A percentile compares a stretch with the other conserved stretches of the same genome.
Evolutionary conservation across 306 rosid species (phyloP).

Genomic region (Senna tora): DNA sequence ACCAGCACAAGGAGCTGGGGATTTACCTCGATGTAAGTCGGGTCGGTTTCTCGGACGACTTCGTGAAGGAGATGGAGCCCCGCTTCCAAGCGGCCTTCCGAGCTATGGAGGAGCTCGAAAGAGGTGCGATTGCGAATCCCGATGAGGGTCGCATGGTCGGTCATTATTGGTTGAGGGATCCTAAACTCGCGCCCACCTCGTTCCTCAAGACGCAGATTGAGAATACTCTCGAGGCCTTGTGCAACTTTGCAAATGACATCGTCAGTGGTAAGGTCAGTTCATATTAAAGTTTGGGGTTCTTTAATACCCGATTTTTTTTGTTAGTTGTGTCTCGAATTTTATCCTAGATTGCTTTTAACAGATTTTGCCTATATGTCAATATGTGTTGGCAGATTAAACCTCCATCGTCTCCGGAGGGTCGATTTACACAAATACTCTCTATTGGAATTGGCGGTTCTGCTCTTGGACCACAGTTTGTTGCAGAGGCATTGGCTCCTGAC

Average conservation of each 20-base stretch:
- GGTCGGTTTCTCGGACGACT: slow-evolving; percentile 90
- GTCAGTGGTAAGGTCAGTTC: slow-evolving; percentile 89
- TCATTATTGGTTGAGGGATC: slow-evolving; percentile 88
- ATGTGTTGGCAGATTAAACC: slow-evolving; percentile 78
- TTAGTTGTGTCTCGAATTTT: not conserved
- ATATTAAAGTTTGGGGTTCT: not conserved
- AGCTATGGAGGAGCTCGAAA: slow-evolving; percentile 88
- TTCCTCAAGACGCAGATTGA: slow-evolving; percentile 71
- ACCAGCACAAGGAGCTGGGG: slow-evolving; percentile 91
- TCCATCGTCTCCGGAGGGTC: slow-evolving; percentile 70
- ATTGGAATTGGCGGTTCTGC: slow-evolving; percentile 99
- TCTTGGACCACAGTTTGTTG: slow-evolving; percentile 99
- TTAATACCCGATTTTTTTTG: not conserved
- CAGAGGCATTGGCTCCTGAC: slow-evolving; percentile 97
- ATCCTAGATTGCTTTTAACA: not conserved
- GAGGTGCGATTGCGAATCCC: slow-evolving; percentile 94
- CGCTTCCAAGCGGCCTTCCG: slow-evolving; percentile 63
- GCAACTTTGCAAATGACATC: slow-evolving; percentile 72
- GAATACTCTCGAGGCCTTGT: slow-evolving; percentile 61
- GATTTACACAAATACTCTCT: slow-evolving; percentile 83
- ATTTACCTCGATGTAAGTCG: slow-evolving; percentile 84
- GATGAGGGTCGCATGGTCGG: slow-evolving; percentile 98
- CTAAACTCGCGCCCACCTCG: slow-evolving; percentile 73
- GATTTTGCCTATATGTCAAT: slow-evolving; percentile 4
- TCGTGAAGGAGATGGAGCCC: slow-evolving; percentile 77